Percentiles rank a stretch among this genome's conserved stretches.
These are phyloP conservation scores for Umbelopsis isabellina DNA, from an alignment of 192 early-diverging fungal species.

Conservation along the genomic window DNA sequence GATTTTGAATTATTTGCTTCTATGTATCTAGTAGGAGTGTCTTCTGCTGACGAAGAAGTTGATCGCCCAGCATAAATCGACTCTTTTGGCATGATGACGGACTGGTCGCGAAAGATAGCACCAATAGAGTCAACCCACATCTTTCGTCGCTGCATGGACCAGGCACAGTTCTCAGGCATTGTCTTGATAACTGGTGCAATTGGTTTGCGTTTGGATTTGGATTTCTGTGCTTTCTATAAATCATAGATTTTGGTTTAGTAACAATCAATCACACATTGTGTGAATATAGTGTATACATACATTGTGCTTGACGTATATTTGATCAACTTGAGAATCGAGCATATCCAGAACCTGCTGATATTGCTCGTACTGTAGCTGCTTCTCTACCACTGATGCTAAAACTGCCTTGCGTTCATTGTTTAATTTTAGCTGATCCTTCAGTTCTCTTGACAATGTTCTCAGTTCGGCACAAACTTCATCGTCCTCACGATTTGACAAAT, in stretches of 20 bases:
- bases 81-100: slow-evolving; percentile 31
- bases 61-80: slow-evolving; percentile 27
- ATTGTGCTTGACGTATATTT: slow-evolving; percentile 84
- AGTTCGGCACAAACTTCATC: slow-evolving; percentile 77
- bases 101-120: slow-evolving; percentile 40
- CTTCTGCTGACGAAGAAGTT: background rate
- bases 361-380: slow-evolving; percentile 84
- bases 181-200: slow-evolving; percentile 48
- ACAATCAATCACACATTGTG: background rate
- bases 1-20: slow-evolving; percentile 4
- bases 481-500: slow-evolving; percentile 73
- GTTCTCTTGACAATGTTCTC: slow-evolving; percentile 66
- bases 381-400: slow-evolving; percentile 68
- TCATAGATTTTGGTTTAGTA: too few species aligned
- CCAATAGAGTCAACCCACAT: slow-evolving; percentile 71
- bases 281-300: slow-evolving; percentile 52
- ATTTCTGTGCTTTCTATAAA: slow-evolving; percentile 62
- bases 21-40: slow-evolving; percentile 1
- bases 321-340: slow-evolving; percentile 88
- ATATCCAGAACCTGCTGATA: slow-evolving; percentile 87
- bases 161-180: slow-evolving; percentile 69
- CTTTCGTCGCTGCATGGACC: slow-evolving; percentile 68
- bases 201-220: slow-evolving; percentile 68
- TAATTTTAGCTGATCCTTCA: slow-evolving; percentile 67
- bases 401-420: slow-evolving; percentile 71